A percentile compares a stretch with the other conserved stretches of the same genome.
Evolutionary conservation across 2,329 filamentous ascomycete species (phyloP).

Genomic region (Diaporthe sp.): DNA sequence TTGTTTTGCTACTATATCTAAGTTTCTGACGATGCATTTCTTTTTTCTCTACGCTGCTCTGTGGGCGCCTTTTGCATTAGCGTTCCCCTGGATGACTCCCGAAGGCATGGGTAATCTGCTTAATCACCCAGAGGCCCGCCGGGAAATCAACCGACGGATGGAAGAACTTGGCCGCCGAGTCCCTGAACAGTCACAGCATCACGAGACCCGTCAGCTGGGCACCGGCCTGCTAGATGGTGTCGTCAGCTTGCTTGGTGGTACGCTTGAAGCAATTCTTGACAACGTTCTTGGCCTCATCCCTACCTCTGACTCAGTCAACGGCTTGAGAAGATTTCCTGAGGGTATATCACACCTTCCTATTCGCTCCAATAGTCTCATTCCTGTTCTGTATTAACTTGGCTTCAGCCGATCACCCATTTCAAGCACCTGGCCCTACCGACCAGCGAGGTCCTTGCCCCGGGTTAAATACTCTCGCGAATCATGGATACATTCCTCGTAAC

Average conservation of each 20-base stretch:
- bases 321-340: constrained; percentile 23
- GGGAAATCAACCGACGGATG: constrained; percentile 39
- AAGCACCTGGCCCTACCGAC: constrained; percentile 4
- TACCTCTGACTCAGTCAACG: background rate
- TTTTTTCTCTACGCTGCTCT: constrained; percentile 33
- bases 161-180: background rate
- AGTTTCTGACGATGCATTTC: constrained; percentile 12
- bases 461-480: constrained; percentile 55
- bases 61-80: constrained; percentile 22
- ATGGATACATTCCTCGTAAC: constrained; percentile 52
- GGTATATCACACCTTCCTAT: background rate
- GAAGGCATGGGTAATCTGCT: constrained; percentile 40
- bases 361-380: background rate
- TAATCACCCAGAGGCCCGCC: constrained; percentile 41
- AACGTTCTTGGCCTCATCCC: constrained; percentile 24
- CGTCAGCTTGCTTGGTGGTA: background rate
- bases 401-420: constrained; percentile 7
- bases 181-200: background rate
- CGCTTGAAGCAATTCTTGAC: constrained; percentile 2
- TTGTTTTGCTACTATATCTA: too few relatives aligned
- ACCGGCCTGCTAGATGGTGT: background rate
- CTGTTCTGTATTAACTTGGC: background rate
- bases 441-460: constrained; percentile 51
- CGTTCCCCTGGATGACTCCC: constrained; percentile 41
- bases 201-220: background rate